These are phyloP conservation scores for Dissophora globulifera DNA, from an alignment of 192 early-diverging fungal species.

Conservation along the genomic window DNA sequence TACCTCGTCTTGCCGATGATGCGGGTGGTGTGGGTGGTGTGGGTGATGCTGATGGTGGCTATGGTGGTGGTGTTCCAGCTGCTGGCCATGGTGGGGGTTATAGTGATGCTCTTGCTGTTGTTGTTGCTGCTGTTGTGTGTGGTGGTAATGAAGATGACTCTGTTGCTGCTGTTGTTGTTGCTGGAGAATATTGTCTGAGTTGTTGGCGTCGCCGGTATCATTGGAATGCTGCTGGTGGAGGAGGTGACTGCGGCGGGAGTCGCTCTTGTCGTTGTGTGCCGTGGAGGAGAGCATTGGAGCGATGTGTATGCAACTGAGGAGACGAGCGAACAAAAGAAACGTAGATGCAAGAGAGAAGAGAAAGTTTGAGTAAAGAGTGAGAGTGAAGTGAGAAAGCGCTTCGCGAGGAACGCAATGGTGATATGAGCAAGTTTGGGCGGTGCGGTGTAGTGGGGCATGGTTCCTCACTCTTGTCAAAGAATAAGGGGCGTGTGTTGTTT, in stretches of 20 bases:
- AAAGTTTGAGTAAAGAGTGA: background rate
- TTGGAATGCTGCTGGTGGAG: constrained; percentile 10
- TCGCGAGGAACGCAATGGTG: too few relatives aligned
- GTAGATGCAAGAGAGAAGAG: background rate
- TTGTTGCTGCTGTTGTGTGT: constrained; percentile 13
- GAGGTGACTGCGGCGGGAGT: constrained; percentile 12
- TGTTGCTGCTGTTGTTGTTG: background rate
- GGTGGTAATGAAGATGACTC: background rate
- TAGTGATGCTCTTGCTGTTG: constrained; percentile 4
- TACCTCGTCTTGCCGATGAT: constrained; percentile 35
- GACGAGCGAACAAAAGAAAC: background rate
- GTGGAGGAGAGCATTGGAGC: constrained; percentile 11
- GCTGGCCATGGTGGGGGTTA: constrained; percentile 19
- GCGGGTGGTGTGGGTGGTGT: constrained; percentile 18
- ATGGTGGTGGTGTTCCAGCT: constrained; percentile 17
- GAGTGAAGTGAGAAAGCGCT: background rate
- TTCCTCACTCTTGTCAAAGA: too few relatives aligned
- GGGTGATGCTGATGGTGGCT: constrained; percentile 11
- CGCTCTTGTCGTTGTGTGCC: background rate
- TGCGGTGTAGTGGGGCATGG: too few relatives aligned
- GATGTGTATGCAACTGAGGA: background rate
- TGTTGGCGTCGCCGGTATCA: background rate
- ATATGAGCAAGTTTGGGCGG: too few relatives aligned
- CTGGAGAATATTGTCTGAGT: background rate
- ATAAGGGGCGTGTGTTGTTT: too few relatives aligned